Conservation (phyloP, 2,329 filamentous ascomycete species). For the Aspergillus uvarum region DNA sequence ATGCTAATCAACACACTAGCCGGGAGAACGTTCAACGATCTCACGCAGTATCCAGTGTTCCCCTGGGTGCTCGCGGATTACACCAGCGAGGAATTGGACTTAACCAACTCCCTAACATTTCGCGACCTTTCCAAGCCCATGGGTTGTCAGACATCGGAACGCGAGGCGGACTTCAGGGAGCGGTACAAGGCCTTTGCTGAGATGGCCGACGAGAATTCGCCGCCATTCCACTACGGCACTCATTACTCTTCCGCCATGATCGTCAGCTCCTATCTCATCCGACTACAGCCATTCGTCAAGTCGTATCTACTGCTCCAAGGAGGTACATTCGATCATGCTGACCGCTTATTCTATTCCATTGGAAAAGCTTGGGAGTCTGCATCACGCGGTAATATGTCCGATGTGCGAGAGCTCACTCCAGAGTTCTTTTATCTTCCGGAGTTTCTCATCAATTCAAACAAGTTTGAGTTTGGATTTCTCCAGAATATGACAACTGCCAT, state of each 20-base stretch:
- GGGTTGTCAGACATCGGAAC: constrained; percentile 78
- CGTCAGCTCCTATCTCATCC: constrained; percentile 92
- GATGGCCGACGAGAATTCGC: constrained; percentile 72
- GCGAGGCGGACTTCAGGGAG: constrained; percentile 77
- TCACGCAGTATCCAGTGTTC: constrained; percentile 97
- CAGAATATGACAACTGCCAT: constrained; percentile 79
- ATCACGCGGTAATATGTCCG: constrained; percentile 84
- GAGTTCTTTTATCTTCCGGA: constrained; percentile 98
- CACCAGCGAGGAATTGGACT: constrained; percentile 85
- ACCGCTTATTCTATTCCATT: constrained; percentile 91
- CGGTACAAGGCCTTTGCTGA: constrained; percentile 85
- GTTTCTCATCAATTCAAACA: constrained; percentile 90
- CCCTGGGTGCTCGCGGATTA: constrained; percentile 97
- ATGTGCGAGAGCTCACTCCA: constrained; percentile 90
- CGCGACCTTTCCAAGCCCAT: constrained; percentile 93
- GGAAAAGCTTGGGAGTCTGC: constrained; percentile 88
- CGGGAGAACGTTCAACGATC: constrained; percentile 92
- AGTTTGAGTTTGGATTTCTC: constrained; percentile 86
- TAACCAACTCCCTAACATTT: constrained; percentile 80
- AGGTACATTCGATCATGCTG: constrained; percentile 94
- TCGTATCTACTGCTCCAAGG: constrained; percentile 93
- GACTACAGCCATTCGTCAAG: constrained; percentile 92
- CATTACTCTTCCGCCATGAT: constrained; percentile 99
- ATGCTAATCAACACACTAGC: constrained; percentile 99
- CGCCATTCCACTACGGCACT: constrained; percentile 94